A percentile compares a stretch with the other conserved stretches of the same genome.
phyloP scores from a whole-genome alignment of 148 eudicot genomes.

The Salicornia ramosissima region DNA sequence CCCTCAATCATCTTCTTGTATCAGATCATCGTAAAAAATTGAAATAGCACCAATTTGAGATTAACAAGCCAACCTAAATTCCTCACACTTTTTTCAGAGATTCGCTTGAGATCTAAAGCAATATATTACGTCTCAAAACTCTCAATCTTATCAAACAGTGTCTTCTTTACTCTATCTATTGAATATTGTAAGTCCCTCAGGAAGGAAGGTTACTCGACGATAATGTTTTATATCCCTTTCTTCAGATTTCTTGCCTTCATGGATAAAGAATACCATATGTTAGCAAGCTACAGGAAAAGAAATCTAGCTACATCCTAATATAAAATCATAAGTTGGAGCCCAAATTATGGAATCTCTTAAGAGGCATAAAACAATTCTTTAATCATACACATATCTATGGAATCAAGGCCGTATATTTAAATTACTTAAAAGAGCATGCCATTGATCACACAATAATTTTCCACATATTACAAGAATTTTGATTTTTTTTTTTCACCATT shows the following conservation, averaged over 20 bases:
- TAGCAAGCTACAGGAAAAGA: not conserved
- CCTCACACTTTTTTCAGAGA: not conserved
- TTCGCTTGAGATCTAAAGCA: not conserved
- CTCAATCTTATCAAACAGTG: slow-evolving; percentile 6
- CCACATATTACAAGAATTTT: not conserved
- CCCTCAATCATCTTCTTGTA: not conserved
- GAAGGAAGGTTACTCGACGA: not conserved
- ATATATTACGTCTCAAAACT: not conserved
- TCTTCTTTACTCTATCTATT: not conserved
- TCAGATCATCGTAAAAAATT: not conserved
- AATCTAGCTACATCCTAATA: not conserved
- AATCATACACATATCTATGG: not conserved
- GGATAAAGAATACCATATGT: not conserved
- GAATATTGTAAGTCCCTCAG: not conserved
- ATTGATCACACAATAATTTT: not conserved
- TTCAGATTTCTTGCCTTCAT: slow-evolving; percentile 5
- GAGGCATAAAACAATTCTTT: not conserved
- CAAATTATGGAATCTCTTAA: not conserved
- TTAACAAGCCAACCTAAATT: not conserved
- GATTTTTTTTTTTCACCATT: not conserved
- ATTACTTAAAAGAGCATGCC: not conserved
- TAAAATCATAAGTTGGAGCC: not conserved
- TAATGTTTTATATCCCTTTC: slow-evolving; percentile 1
- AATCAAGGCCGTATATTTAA: not conserved
- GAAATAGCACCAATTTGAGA: not conserved